Percentiles rank a stretch among this genome's conserved stretches.
These are phyloP conservation scores for Globisporangium uncinulatum DNA, from an alignment of 352 stramenopile species.

Conservation along the genomic window DNA sequence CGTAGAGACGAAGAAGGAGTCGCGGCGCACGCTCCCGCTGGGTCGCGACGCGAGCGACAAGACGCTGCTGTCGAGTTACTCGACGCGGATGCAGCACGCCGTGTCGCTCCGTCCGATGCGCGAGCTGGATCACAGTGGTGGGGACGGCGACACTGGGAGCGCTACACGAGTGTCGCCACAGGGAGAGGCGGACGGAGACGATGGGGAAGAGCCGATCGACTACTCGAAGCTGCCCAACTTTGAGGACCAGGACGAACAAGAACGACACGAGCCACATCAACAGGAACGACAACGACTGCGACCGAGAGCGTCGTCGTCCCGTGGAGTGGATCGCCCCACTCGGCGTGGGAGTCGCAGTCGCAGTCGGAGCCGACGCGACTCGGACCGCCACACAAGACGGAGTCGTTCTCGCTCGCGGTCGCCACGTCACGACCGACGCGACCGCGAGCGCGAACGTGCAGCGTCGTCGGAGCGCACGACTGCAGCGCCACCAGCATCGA, in stretches of 20 bases:
- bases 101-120: constrained; percentile 26
- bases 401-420: constrained; percentile 24
- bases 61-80: constrained; percentile 54
- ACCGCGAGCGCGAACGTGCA: not conserved
- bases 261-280: constrained; percentile 20
- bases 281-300: no score
- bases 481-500: not conserved
- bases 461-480: not conserved
- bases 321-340: not conserved
- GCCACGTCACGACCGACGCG: not conserved
- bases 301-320: not conserved
- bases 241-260: constrained; percentile 36
- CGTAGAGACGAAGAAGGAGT: not conserved
- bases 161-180: not conserved
- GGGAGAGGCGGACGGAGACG: constrained; percentile 15
- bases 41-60: constrained; percentile 58
- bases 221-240: constrained; percentile 75
- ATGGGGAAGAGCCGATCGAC: constrained; percentile 70
- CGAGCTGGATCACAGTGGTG: constrained; percentile 2
- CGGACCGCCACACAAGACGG: constrained; percentile 15
- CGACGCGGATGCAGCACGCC: constrained; percentile 46
- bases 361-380: constrained; percentile 22
- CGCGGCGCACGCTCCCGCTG: constrained; percentile 24
- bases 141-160: constrained; percentile 5
- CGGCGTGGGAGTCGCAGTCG: constrained; percentile 24